A percentile compares a stretch with the other conserved stretches of the same genome.
phyloP scores from a whole-genome alignment of 495 filamentous ascomycete species.

The Neurospora tetrasperma region DNA sequence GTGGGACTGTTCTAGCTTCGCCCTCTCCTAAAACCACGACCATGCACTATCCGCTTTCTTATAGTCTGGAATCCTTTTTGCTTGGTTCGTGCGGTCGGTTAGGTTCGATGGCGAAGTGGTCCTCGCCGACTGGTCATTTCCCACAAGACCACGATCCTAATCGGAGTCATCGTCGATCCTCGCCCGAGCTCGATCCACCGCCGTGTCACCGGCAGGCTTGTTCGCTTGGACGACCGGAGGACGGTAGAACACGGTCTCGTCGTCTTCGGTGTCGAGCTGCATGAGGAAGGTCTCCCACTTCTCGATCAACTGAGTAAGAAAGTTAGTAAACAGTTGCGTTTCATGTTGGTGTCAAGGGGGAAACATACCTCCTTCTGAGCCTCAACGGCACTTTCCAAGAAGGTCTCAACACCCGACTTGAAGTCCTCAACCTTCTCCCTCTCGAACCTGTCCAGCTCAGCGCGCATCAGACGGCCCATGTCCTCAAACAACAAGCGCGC shows the following conservation, averaged over 20 bases:
- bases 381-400: slow-evolving; percentile 90
- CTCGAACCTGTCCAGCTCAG: slow-evolving; percentile 88
- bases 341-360: not conserved
- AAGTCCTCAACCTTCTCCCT: slow-evolving; percentile 98
- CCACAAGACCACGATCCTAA: slow-evolving; percentile 16
- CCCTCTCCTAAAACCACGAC: not conserved
- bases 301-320: slow-evolving; percentile 70
- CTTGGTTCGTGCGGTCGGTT: not conserved
- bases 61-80: not conserved
- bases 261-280: slow-evolving; percentile 88
- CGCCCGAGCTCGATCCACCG: slow-evolving; percentile 39
- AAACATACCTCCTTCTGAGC: slow-evolving; percentile 88
- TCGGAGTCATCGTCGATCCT: slow-evolving; percentile 44
- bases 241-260: slow-evolving; percentile 67
- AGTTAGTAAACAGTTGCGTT: not conserved
- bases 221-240: slow-evolving; percentile 41
- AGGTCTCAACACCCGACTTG: slow-evolving; percentile 95
- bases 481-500: slow-evolving; percentile 87
- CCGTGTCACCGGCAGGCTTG: slow-evolving; percentile 37
- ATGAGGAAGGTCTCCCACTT: slow-evolving; percentile 97
- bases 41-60: not conserved
- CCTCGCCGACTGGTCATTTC: slow-evolving; percentile 5
- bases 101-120: slow-evolving; percentile 5
- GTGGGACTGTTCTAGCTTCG: not conserved
- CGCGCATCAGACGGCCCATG: slow-evolving; percentile 88